phyloP scores from a whole-genome alignment of 73 alveolate genomes.

The Urostyla sp. region DNA sequence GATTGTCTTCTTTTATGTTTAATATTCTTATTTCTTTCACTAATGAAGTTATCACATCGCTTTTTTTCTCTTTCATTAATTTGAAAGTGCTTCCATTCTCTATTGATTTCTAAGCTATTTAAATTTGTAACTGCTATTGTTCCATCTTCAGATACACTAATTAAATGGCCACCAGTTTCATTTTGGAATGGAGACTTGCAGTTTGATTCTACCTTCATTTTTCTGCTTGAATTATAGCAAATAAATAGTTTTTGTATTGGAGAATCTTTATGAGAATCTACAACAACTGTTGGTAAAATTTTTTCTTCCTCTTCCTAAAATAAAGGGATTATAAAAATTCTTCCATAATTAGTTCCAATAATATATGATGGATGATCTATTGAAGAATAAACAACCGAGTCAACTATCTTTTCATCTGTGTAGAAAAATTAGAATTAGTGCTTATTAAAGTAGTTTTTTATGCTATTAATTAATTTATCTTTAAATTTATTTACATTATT shows the following conservation, averaged over 20 bases:
- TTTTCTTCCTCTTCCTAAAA: constrained; percentile 56
- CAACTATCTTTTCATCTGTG: constrained; percentile 53
- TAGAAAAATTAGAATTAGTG: constrained; percentile 56
- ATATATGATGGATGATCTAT: constrained; percentile 44
- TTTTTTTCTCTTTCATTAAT: not conserved
- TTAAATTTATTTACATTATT: not conserved
- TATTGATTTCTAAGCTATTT: constrained; percentile 15
- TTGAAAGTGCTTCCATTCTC: not conserved
- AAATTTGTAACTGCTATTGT: constrained; percentile 57
- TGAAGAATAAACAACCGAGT: constrained; percentile 43
- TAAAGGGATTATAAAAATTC: constrained; percentile 57
- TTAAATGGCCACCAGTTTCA: constrained; percentile 41
- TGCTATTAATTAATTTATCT: not conserved
- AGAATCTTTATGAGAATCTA: constrained; percentile 32
- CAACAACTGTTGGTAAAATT: constrained; percentile 36
- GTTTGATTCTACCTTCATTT: not conserved
- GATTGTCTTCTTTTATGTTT: constrained; percentile 46
- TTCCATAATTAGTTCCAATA: constrained; percentile 68
- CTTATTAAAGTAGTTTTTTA: constrained; percentile 38
- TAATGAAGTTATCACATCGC: constrained; percentile 20
- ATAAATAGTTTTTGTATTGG: constrained; percentile 47
- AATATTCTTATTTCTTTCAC: constrained; percentile 3
- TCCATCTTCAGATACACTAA: constrained; percentile 62
- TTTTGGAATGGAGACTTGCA: not conserved
- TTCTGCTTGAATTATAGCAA: constrained; percentile 32